Base-by-base conservation (phyloP, 768 basidiomycete species). In the Macrolepiota dolichaula region DNA sequence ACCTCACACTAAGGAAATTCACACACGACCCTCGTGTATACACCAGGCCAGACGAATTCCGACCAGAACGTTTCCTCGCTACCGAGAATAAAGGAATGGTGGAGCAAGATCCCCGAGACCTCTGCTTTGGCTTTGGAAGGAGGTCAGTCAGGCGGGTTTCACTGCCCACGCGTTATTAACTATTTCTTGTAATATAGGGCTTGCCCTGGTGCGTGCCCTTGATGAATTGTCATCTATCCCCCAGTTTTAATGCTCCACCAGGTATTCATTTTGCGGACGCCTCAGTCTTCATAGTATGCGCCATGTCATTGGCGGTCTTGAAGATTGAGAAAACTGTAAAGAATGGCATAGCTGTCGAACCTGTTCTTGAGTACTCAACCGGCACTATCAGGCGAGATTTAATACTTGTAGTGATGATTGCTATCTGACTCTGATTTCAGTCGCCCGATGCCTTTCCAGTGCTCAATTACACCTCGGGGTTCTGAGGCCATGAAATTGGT, bases 91-190 rank as follows among this genome's bases (percentile, higher is more conserved):
- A 70, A 55, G 72, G 71, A 51, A 64, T 71, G 47, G 79, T 79
- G 32, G 83, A 87, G 66, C 69, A 66, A 19, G 86, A 88, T 70
- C 85, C 87, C 62, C 83, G 82, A 57, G 77, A 77, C 51, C 68
- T 85, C 51, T 85, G 83, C 66, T 91, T 89, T 72, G 88, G 88
- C 6, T 91, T 88, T 67, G 88, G 88, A 51, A 76, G 88, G 72
- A 81, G 88, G 81, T 80, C 62, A 62, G 79, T 72, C 40, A 49
- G 57, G 6, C 61, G 51, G 29, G 25, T 44, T 44, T 19, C 51
- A 49, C 51, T 62, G 56, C 40, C 13, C 57, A 49, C 36, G 60
- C 36, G 60, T 68, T 62, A 49, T 36, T 44, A 6, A 44, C 54
- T 13, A 29, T 35, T 17, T 17, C 22, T 46, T 25, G 25, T 32